Conservation (phyloP, 2,329 filamentous ascomycete genomes). For the Talaromyces rugulosus region DNA sequence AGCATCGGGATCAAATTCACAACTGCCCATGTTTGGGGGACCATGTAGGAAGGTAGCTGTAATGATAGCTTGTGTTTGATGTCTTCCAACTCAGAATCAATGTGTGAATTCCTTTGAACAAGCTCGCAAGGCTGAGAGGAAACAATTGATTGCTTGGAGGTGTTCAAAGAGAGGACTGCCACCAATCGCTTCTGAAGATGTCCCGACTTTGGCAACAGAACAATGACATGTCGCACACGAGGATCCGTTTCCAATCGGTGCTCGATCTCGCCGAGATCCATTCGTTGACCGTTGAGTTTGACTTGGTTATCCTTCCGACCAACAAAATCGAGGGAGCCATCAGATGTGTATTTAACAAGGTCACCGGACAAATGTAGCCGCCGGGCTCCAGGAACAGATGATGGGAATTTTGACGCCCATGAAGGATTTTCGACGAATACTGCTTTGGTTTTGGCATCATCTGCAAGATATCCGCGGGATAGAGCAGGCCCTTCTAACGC, state of each 20-base stretch:
- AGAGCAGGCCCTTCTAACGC: conserved; percentile 39
- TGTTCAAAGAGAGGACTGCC: conserved; percentile 6
- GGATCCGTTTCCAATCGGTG: conserved; percentile 27
- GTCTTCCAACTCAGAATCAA: conserved; percentile 1
- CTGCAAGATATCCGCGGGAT: conserved; percentile 43
- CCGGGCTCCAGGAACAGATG: conserved; percentile 30
- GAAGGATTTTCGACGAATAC: conserved; percentile 35
- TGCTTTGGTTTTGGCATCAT: conserved; percentile 31
- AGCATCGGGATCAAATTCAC: conserved; percentile 11
- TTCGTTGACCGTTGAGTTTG: conserved; percentile 39
- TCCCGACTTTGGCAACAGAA: conserved; percentile 9
- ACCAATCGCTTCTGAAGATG: conserved; percentile 9
- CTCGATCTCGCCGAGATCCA: conserved; percentile 42
- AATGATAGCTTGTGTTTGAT: conserved; percentile 19
- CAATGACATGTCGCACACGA: conserved; percentile 35
- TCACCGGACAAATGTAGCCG: conserved; percentile 35
- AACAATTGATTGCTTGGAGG: conserved; percentile 11
- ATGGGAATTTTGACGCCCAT: conserved; percentile 39
- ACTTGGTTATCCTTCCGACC: conserved; percentile 37
- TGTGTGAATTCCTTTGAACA: background rate
- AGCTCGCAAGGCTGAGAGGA: conserved; percentile 16
- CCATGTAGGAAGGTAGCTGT: conserved; percentile 16
- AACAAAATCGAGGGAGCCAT: conserved; percentile 31
- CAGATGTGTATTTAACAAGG: conserved; percentile 28
- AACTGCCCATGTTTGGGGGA: conserved; percentile 11